phyloP scores from a whole-genome alignment of 2,329 filamentous ascomycete genomes.

The Epichloe coenophiala region DNA sequence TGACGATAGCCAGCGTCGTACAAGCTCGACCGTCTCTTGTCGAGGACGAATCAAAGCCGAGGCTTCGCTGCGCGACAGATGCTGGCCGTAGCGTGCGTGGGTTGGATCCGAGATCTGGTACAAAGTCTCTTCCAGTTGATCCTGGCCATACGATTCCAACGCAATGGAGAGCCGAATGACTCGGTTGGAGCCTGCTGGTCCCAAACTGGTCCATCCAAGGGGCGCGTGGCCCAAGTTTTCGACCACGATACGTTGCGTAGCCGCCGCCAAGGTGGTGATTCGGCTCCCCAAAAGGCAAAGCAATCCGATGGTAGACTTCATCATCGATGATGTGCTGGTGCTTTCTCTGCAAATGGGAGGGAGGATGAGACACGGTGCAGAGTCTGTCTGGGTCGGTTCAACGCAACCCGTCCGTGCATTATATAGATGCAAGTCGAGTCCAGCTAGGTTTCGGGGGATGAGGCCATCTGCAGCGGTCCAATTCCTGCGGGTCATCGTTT shows the following conservation, averaged over 20 bases:
- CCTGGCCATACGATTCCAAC: conserved; percentile 12
- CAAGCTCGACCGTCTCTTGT: conserved; percentile 21
- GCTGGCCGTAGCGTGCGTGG: conserved; percentile 31
- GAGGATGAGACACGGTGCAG: background rate
- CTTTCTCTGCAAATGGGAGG: background rate
- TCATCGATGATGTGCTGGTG: background rate
- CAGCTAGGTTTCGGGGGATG: background rate
- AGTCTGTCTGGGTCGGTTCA: background rate
- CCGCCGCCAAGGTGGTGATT: background rate
- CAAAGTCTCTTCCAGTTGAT: conserved; percentile 28
- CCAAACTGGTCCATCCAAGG: conserved; percentile 12
- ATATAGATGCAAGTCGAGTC: background rate
- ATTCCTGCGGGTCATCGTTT: background rate
- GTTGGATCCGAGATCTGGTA: conserved; percentile 35
- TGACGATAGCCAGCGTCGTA: conserved; percentile 31
- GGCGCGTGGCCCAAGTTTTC: conserved; percentile 11
- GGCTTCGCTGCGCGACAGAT: conserved; percentile 34
- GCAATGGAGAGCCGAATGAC: conserved; percentile 18
- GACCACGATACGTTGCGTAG: conserved; percentile 4
- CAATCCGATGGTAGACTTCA: background rate
- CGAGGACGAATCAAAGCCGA: conserved; percentile 33
- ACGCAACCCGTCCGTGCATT: background rate
- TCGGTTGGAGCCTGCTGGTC: conserved; percentile 8
- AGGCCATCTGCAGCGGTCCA: background rate
- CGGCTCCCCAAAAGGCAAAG: background rate